Evolutionary conservation across 2,329 filamentous ascomycete species (phyloP).

Genomic region (Neonectria ditissima): DNA sequence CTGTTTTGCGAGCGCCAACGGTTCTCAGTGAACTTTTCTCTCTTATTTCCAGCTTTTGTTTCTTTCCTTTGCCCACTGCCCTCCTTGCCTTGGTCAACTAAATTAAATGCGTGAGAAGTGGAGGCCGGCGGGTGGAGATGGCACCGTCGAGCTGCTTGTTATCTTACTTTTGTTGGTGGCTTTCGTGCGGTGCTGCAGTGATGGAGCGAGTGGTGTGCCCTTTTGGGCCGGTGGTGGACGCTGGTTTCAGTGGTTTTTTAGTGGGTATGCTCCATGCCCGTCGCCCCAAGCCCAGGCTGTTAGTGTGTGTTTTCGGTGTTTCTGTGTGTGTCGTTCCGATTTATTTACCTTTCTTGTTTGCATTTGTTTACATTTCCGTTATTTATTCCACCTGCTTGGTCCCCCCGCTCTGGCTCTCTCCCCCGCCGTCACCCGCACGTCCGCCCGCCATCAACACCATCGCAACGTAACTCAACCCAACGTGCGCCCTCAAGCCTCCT

Average conservation of each 20-base stretch:
- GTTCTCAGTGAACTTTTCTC: too few species aligned
- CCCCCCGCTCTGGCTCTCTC: constrained; percentile 25
- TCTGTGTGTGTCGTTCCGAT: constrained; percentile 16
- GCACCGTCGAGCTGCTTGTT: constrained; percentile 1
- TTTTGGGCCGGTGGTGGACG: neutral
- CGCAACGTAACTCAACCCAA: constrained; percentile 1
- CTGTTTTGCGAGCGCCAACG: too few species aligned
- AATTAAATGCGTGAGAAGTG: constrained; percentile 3
- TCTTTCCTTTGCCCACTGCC: too few species aligned
- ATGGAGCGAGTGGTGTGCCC: neutral
- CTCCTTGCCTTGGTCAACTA: neutral
- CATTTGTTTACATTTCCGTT: constrained; percentile 43
- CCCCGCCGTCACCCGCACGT: constrained; percentile 16
- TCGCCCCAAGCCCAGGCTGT: neutral
- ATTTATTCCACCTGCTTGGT: constrained; percentile 26
- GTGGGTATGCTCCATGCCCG: neutral
- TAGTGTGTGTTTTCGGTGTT: neutral
- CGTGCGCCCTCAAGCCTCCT: neutral
- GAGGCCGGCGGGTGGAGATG: constrained; percentile 1
- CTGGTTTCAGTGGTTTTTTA: neutral
- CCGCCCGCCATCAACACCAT: constrained; percentile 11
- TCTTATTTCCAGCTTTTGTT: too few species aligned
- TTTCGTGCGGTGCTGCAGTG: neutral
- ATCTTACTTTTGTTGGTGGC: neutral
- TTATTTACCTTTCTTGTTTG: constrained; percentile 26